Evolutionary conservation across 140 eudicot genomes (phyloP), one percentile per base, ranked within the genome.

Genomic region (Oenanthe javanica): DNA sequence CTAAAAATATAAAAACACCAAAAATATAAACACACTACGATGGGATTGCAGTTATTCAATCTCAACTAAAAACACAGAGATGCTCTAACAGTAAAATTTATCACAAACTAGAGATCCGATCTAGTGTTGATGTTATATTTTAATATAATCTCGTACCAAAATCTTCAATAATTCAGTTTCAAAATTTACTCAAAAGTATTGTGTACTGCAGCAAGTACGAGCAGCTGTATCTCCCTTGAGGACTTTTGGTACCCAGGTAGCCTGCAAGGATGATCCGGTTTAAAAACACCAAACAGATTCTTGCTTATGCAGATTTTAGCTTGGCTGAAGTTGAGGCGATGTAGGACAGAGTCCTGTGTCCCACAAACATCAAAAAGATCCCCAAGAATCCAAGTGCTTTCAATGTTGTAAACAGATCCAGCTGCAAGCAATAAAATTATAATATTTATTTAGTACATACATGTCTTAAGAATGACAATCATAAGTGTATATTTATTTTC

Each of bases 321-420:
- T 94, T 94, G 87, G 93, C 82, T 23, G 98, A 90, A 25, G 89
- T 73, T 19, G 96, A 81, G 47, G 98, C 98, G 66, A 89, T 92
- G 86, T 92, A 88, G 47, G 99, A 89, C 47, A 92, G 99, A 61
- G 93, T 90, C 72, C 89, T 90, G 81, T 95, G 97, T 75, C 97
- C 99, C 76, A 88, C 91, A 86, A 92, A 92, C 93, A 95, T 83
- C 89, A 95, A 86, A 90, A 92, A 90, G 46, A 92, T 75, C 78
- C 95, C 99, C 72, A 92, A 72, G 66, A 95, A 66, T 77, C 93
- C 93, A 79, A 95, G 91, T 31, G 89, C 82, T 86, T 92, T 95
- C 92, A 95, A 79, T 13, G 99, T 92, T 72, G 95, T 90, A 86
- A 95, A 95, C 54, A 92, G 92, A 86, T 95, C 94, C 96, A 92